A percentile compares a stretch with the other conserved stretches of the same genome.
These are phyloP conservation scores for Phaseolus lunatus DNA, from an alignment of 306 rosid species.

Conservation along the genomic window DNA sequence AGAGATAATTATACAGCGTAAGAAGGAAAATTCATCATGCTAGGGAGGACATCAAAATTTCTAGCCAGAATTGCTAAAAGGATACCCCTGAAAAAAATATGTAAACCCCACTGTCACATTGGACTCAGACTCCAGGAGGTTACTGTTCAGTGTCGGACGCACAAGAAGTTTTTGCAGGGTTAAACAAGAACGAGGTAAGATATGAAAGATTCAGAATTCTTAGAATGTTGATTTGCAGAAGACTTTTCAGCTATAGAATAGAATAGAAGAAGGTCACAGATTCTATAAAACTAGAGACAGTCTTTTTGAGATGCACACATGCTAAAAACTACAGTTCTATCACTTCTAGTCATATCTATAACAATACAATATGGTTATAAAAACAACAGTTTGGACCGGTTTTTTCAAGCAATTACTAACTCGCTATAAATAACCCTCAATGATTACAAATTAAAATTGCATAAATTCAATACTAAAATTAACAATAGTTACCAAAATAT, in stretches of 20 bases:
- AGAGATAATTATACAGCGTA: background rate
- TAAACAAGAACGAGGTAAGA: slow-evolving; percentile 22
- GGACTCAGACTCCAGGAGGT: no score
- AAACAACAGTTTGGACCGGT: no score
- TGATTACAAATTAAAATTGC: background rate
- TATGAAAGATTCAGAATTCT: background rate
- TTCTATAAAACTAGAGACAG: background rate
- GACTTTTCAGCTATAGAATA: slow-evolving; percentile 12
- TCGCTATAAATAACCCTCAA: background rate
- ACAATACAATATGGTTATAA: no score
- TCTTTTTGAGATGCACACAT: background rate
- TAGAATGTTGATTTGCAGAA: slow-evolving; percentile 5
- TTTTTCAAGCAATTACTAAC: background rate
- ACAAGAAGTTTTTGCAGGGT: slow-evolving; percentile 1
- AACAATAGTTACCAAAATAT: background rate
- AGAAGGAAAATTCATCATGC: background rate
- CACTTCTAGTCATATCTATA: no score
- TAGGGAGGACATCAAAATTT: background rate
- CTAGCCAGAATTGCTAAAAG: background rate
- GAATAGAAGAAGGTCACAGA: background rate
- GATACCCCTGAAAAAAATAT: background rate
- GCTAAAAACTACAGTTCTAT: no score
- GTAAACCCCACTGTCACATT: no score
- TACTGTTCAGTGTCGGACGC: no score
- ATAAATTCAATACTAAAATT: slow-evolving; percentile 11